Base-by-base conservation (phyloP, 177 flowering plant genomes). In the Vitis hybrid region DNA sequence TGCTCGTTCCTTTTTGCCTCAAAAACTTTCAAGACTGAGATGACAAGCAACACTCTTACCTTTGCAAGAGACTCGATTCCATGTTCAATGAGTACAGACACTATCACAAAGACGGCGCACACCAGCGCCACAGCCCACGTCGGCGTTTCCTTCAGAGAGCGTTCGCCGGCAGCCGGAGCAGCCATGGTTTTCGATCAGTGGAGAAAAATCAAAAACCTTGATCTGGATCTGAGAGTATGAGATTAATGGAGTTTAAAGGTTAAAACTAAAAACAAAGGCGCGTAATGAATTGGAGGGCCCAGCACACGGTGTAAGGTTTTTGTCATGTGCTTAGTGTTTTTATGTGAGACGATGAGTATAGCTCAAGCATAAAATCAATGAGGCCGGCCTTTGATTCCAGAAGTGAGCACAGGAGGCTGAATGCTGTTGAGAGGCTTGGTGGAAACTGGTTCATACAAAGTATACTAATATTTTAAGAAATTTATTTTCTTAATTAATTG, bases 91-190 rank as follows among this genome's bases (percentile, higher is more conserved):
- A 80, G 2, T 1, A 88, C 35, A 6, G 94, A 90, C 6, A 90
- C 57, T 48, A 87, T 69, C 15, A 90, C 79, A 63, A 90, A 77
- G 2, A 80, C 81, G 0, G 87, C 86, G 66, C 86, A 84, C n/a
- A 88, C 87, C 48, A 68, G 54, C 0, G 92, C 92, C 8, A 90
- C 88, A 14, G 91, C 92, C 91, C 92, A 90, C 5, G 92, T 88
- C 0, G 94, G 85, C 0, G 92, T 90, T 20, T 80, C 80, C 70
- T 76, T 52, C 75, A 90, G 64, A 8, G 84, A 11, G 49, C 84
- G 64, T 3, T 81, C 84, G 55, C 79, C 80, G 2, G 55, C 53
- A 46, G 52, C 79, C 3, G 32, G 64, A 14, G 69, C 71, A 12
- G 78, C 84, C 82, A 84, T 80, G 30, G 21, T 35, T 9, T 18